A percentile compares a stretch with the other conserved stretches of the same genome.
Evolutionary conservation across 257 asterid species (phyloP).

Genomic region (Przewalskia tangutica): DNA sequence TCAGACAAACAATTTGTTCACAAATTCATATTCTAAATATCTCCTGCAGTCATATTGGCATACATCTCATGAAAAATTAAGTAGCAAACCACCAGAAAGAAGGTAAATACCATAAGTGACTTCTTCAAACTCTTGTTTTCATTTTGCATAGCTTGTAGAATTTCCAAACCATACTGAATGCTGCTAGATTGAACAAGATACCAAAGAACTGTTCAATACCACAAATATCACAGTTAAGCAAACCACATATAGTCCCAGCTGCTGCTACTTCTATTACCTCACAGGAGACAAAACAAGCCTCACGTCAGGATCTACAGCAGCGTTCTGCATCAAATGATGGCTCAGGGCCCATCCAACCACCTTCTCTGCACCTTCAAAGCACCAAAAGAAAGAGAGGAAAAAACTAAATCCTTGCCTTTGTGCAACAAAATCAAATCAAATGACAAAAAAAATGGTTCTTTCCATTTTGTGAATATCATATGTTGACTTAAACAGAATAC

Average conservation of each 20-base stretch:
- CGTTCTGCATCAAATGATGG: conserved; percentile 48
- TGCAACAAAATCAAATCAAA: neutral
- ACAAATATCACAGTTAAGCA: neutral
- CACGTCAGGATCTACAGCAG: conserved; percentile 39
- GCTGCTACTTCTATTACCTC: conserved; percentile 41
- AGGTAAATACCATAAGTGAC: conserved; percentile 59
- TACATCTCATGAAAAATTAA: neutral
- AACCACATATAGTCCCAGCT: neutral
- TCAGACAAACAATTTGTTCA: conserved; percentile 11
- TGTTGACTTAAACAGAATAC: neutral
- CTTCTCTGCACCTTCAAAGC: conserved; percentile 66
- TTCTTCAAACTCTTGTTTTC: conserved; percentile 69
- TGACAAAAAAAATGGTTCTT: neutral
- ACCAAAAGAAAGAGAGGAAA: conserved; percentile 8
- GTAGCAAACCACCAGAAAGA: neutral
- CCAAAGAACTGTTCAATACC: neutral
- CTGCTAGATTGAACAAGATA: conserved; percentile 29
- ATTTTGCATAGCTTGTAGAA: conserved; percentile 50
- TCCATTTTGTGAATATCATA: neutral
- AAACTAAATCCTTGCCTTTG: neutral
- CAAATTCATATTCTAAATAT: neutral
- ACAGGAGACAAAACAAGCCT: conserved; percentile 48
- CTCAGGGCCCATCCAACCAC: conserved; percentile 82
- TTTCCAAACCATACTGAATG: conserved; percentile 57
- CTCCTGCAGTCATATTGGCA: neutral